Evolutionary conservation across 768 basidiomycete genomes (phyloP), one percentile per base, ranked within the genome.

Genomic region (Psilocybe tampanensis): DNA sequence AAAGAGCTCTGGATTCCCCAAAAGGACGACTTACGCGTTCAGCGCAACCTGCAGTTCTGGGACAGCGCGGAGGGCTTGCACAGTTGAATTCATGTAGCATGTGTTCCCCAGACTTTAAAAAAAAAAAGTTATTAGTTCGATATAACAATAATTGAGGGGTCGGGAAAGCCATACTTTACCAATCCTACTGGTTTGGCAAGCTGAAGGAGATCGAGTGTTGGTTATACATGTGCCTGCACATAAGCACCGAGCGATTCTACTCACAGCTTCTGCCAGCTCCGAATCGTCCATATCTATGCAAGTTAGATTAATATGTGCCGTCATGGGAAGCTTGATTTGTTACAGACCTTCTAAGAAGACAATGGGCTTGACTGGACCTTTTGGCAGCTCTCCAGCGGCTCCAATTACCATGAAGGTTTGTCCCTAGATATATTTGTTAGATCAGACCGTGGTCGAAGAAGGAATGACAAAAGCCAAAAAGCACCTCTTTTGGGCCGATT

Each of bases 11-110:
- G 26, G 47, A 34, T 41, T 18, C 44, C 21, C 18, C 23, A 22
- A 22, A 47, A 43, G 32, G 21, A 22, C 71, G 83, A 61, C 67
- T 89, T 49, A 59, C 52, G 52, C 52, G 23, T 47, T 71, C 19
- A 98, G 79, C 0, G 92, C 90, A 1, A 79, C 69, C 66, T 90
- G 88, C 4, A 99, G 81, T 64, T 97, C 94, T 2, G 95, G 95
- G 48, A 99, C 89, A 3, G 92, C 86, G 21, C 94, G 90, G 60
- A 99, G 81, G n/a, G 91, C 88, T 76, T 99, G 97, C 1, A 98
- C 78, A 1, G 92, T 94, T 1, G 97, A 86, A 68, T 96, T 98
- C 89, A 98, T 94, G 74, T 99, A 99, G 67, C 96, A 98, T 0
- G 95, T 98, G 68, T 98, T 98, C 33, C 96, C 95, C 34, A 95